These are phyloP conservation scores for Camelina sativa DNA, from an alignment of 345 rosid genomes.

Conservation along the genomic window DNA sequence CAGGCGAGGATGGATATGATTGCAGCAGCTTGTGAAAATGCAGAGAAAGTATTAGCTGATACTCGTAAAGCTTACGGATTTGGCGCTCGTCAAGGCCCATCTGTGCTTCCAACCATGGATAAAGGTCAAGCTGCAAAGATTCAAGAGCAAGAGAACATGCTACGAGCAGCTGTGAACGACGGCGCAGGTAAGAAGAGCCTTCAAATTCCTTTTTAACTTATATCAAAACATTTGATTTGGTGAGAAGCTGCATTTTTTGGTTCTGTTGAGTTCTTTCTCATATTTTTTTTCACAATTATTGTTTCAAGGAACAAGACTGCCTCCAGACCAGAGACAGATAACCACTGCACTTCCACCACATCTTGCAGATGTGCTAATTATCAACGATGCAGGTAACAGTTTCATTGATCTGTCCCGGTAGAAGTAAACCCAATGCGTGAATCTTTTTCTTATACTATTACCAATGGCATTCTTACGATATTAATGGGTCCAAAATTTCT, in stretches of 20 bases:
- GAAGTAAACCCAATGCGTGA: slow-evolving; percentile 13
- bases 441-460: neutral
- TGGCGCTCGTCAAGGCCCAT: slow-evolving; percentile 80
- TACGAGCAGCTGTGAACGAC: slow-evolving; percentile 76
- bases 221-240: neutral
- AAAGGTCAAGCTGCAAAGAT: slow-evolving; percentile 86
- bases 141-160: slow-evolving; percentile 81
- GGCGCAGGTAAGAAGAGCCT: slow-evolving; percentile 65
- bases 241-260: neutral
- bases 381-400: slow-evolving; percentile 59
- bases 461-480: neutral
- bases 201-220: neutral
- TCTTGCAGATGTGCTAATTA: slow-evolving; percentile 71
- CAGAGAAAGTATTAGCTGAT: slow-evolving; percentile 82
- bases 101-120: slow-evolving; percentile 82
- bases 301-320: slow-evolving; percentile 65
- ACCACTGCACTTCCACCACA: slow-evolving; percentile 84
- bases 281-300: slow-evolving; percentile 13
- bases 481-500: slow-evolving; percentile 1
- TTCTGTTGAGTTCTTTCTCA: slow-evolving; percentile 6
- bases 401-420: slow-evolving; percentile 73
- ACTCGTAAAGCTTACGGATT: slow-evolving; percentile 88
- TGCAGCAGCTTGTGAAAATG: slow-evolving; percentile 92
- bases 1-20: slow-evolving; percentile 89
- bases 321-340: slow-evolving; percentile 85